These are phyloP conservation scores for Phytophthora pini DNA, from an alignment of 352 stramenopile species.

Conservation along the genomic window DNA sequence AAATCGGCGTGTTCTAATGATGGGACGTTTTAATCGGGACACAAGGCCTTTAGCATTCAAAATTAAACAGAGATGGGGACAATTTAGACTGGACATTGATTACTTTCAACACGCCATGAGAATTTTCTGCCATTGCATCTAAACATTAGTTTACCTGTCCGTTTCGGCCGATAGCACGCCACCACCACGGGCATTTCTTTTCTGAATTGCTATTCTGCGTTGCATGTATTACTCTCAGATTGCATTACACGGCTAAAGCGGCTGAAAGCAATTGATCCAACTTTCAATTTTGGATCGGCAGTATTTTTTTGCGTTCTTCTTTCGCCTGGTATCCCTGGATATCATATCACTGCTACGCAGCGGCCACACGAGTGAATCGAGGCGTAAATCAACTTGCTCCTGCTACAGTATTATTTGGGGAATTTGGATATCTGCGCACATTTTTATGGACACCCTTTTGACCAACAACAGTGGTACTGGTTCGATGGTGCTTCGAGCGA, in stretches of 20 bases:
- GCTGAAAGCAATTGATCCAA: too few relatives aligned
- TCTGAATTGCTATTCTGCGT: not conserved
- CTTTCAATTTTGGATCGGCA: too few relatives aligned
- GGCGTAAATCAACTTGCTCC: too few relatives aligned
- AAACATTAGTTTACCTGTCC: slow-evolving; percentile 24
- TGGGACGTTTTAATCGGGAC: slow-evolving; percentile 9
- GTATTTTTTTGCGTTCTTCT: too few relatives aligned
- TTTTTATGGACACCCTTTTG: slow-evolving; percentile 23
- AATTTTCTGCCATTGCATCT: not conserved
- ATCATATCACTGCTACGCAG: too few relatives aligned
- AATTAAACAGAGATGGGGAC: not conserved
- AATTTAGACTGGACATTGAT: slow-evolving; percentile 10
- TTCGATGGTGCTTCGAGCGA: slow-evolving; percentile 8
- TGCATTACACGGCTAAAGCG: too few relatives aligned
- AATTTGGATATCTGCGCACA: slow-evolving; percentile 4
- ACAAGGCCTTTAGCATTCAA: not conserved
- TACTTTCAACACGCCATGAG: not conserved
- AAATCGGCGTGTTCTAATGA: slow-evolving; percentile 29
- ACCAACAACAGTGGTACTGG: not conserved
- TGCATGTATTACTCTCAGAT: too few relatives aligned
- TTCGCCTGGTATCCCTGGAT: too few relatives aligned
- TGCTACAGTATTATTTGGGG: too few relatives aligned
- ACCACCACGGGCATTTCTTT: too few relatives aligned
- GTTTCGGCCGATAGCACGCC: too few relatives aligned
- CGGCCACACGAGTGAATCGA: too few relatives aligned